These are phyloP conservation scores for Blastobotrys muscicola DNA, from an alignment of 805 yeast species.

Conservation along the genomic window DNA sequence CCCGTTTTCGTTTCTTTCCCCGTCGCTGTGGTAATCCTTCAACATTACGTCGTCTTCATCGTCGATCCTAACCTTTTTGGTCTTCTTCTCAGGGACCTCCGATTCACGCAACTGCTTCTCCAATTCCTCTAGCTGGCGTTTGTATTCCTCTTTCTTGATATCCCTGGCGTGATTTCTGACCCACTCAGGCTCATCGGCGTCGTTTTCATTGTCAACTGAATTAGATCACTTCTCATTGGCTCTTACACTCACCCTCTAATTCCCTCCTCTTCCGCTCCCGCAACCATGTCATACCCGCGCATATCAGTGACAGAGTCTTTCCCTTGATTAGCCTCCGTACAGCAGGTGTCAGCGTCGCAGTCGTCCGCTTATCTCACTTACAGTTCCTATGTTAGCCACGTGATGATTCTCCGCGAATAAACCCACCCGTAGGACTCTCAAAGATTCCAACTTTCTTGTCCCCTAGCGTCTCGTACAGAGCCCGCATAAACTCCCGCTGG, in stretches of 20 bases:
- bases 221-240: conserved; percentile 4
- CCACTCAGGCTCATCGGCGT: conserved; percentile 65
- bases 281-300: conserved; percentile 80
- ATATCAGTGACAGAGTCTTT: conserved; percentile 77
- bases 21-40: conserved; percentile 29
- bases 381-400: conserved; percentile 11
- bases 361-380: conserved; percentile 4
- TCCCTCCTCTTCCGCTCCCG: conserved; percentile 37
- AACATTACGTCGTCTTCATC: conserved; percentile 17
- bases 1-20: conserved; percentile 14
- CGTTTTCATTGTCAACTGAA: conserved; percentile 20
- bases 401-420: not conserved
- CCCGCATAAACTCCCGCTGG: conserved; percentile 66
- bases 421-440: conserved; percentile 85
- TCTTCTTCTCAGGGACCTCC: conserved; percentile 10
- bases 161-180: conserved; percentile 35
- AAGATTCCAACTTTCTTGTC: conserved; percentile 61
- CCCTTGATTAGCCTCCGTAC: conserved; percentile 34
- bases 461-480: conserved; percentile 55
- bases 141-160: conserved; percentile 13
- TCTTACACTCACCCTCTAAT: conserved; percentile 8
- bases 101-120: conserved; percentile 13
- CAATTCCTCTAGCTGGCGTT: conserved; percentile 18
- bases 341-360: not conserved
- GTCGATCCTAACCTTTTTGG: not conserved